Conservation (phyloP, 768 basidiomycete species). For the Psilocybe sp. region DNA sequence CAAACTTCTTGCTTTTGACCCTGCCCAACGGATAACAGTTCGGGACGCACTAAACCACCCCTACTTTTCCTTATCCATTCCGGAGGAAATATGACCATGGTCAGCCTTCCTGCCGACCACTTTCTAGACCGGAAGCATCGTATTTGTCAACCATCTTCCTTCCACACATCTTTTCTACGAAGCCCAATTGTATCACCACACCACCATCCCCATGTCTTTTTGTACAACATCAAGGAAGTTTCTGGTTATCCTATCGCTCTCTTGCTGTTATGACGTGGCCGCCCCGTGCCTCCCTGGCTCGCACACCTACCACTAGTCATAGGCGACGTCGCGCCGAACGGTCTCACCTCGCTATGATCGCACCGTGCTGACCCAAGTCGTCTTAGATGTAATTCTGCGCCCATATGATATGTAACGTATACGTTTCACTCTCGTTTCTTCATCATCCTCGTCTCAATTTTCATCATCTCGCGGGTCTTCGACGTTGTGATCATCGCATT, state of each 20-base stretch:
- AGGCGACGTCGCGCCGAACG: background rate
- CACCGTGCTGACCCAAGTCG: background rate
- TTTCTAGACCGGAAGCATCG: conserved; percentile 15
- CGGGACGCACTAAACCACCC: conserved; percentile 85
- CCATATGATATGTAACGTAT: conserved; percentile 10
- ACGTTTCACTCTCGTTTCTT: conserved; percentile 7
- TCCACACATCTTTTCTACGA: conserved; percentile 21
- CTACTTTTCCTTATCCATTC: conserved; percentile 72
- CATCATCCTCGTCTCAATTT: conserved; percentile 5
- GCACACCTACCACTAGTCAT: conserved; percentile 3
- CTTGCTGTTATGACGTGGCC: conserved; percentile 19
- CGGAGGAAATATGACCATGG: conserved; percentile 58
- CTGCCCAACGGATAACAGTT: conserved; percentile 83
- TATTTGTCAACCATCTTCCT: conserved; percentile 21
- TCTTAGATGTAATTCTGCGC: conserved; percentile 2
- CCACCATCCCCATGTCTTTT: conserved; percentile 21
- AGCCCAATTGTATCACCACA: conserved; percentile 27
- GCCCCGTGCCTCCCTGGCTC: conserved; percentile 1
- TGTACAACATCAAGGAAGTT: conserved; percentile 23
- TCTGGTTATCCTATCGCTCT: conserved; percentile 20
- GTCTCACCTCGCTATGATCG: background rate
- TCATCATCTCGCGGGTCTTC: background rate
- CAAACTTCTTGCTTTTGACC: conserved; percentile 87
- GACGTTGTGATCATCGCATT: too few relatives aligned
- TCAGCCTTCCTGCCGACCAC: conserved; percentile 1